phyloP scores from a whole-genome alignment of 2,329 filamentous ascomycete species.

The Hypoxylon sp. region DNA sequence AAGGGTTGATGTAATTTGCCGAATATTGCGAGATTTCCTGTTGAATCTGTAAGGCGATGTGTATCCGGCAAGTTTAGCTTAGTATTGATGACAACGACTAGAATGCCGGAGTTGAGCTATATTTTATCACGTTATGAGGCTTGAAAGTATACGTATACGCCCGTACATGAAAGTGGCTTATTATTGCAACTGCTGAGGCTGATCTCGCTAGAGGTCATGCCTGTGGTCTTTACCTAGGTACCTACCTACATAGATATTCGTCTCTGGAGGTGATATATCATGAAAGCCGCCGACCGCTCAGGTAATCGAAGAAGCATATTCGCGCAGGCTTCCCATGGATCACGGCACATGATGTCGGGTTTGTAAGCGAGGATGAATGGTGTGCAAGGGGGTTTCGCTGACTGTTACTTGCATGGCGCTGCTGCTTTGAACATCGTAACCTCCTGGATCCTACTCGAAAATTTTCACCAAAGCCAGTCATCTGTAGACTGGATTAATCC shows the following conservation, averaged over 20 bases:
- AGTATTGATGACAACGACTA: background rate
- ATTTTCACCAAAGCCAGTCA: background rate
- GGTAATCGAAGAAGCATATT: background rate
- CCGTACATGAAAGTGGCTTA: background rate
- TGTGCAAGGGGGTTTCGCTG: background rate
- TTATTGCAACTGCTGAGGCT: background rate
- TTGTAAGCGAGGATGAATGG: background rate
- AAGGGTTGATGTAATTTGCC: background rate
- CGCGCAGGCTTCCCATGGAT: background rate
- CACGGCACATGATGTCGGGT: background rate
- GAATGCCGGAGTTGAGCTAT: background rate
- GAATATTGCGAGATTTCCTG: background rate
- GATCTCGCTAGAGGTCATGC: background rate
- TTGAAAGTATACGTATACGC: slow-evolving; percentile 2
- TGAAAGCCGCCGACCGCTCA: background rate
- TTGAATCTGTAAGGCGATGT: background rate
- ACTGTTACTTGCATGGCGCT: background rate
- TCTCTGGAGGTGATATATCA: background rate
- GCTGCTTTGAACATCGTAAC: slow-evolving; percentile 1
- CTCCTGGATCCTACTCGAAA: background rate
- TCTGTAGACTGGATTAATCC: background rate
- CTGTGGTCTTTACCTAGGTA: background rate
- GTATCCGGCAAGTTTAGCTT: background rate
- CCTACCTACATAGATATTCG: background rate
- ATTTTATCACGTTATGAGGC: background rate